Evolutionary conservation across 768 basidiomycete species (phyloP), one percentile per base, ranked within the genome.

Genomic region (Suillus subaureus): DNA sequence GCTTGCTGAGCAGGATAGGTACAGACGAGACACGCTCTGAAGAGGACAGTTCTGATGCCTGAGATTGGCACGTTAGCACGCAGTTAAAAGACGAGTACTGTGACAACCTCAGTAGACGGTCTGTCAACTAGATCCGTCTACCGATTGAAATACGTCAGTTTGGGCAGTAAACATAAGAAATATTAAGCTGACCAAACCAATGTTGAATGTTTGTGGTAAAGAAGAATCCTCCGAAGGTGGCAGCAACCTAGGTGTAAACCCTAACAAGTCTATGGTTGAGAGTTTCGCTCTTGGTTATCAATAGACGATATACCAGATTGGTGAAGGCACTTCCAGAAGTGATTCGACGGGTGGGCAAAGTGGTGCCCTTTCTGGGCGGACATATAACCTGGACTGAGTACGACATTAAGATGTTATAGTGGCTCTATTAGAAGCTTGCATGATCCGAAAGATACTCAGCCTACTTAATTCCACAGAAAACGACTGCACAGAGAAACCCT

Each of bases 391-490:
- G 90, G 90, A 70, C 89, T 93, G 54, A 0, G 16, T 8, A 61
- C n/a, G 31, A 37, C 61, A 26, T 49, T 13, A n/a, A n/a, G 13
- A 23, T 26, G 61, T 28, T 60, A 1, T 39, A 12, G 42, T 7
- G 26, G 7, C 21, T 33, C 66, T 42, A 66, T 37, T 43, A 62
- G n/a, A 58, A 42, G 39, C 26, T n/a, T 58, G 47, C 16, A 40
- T 56, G 4, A 6, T 12, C 11, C 2, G 21, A 28, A 18, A 8
- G n/a, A 13, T 21, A 57, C 2, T 35, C 21, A 18, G 67, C 82
- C 62, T 67, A 93, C 93, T 94, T 96, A 58, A 95, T 93, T 9
- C 94, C 93, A 71, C 92, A 94, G 69, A 95, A 93, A 16, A 94
- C 69, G 28, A 94, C 92, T 94, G 61, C 47, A 49, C 12, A 49